Base-by-base conservation (phyloP, 2,329 filamentous ascomycete species). In the Talaromyces sp. region DNA sequence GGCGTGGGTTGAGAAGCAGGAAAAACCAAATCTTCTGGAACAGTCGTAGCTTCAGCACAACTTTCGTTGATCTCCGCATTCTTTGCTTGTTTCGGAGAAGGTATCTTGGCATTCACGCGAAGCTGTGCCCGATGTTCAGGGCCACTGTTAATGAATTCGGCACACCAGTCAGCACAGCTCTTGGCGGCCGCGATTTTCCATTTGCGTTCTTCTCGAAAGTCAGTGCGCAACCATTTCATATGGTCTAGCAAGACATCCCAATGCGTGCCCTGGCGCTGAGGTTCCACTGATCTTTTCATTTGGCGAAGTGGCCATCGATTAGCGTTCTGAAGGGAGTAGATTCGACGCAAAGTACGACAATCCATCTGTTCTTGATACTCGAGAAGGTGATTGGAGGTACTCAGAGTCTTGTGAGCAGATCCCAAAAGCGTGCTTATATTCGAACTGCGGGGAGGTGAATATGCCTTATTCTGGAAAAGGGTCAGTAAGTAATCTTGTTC, bases 181-280 rank as follows among this genome's bases (percentile, higher is more conserved):
- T 88, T 88, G 5, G 93, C 93, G 38, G 89, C 84, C 2, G 89
- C 85, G 70, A 86, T 87, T 77, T 97, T 98, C 92, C 93, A 96
- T 72, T 96, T 96, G 46, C 91, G 82, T 73, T 98, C 95, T 75
- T 97, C 91, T 56, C 89, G 85, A 70, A 97, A 98, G 75, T 99
- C 95, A 1, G 92, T 97, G 56, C 93, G 86, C 91, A 99, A 96
- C 93, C 93, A 98, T 73, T 93, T 96, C 84, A 93, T 91, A 78
- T 99, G 93, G 66, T 92, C 85, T 32, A 99, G 79, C 59, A 98
- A 74, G 57, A 93, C 83, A 75, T 99, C 95, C 84, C 88, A 90
- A 67, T 98, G 93, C 1, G 89, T 87, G 0, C 85, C 83, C 19
- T 88, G 88, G 41, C 91, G 85, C 4, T 85, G 82, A 4, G 93